phyloP scores from a whole-genome alignment of 2,329 filamentous ascomycete genomes.

The Botrytis porri region DNA sequence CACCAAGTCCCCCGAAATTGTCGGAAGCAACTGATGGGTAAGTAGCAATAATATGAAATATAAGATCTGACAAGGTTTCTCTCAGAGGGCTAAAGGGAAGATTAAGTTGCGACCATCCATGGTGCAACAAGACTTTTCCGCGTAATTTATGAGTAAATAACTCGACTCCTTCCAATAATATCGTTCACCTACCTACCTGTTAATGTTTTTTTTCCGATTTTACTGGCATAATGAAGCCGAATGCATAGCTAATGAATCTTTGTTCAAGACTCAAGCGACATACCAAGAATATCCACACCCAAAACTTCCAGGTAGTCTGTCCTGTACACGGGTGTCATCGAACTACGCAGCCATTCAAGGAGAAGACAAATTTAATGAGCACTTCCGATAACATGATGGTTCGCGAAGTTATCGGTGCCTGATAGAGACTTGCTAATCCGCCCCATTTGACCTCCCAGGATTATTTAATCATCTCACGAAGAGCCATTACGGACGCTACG shows the following conservation, averaged over 20 bases:
- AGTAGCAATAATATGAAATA: background rate
- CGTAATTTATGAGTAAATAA: background rate
- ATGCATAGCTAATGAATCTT: background rate
- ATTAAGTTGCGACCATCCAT: background rate
- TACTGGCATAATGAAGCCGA: background rate
- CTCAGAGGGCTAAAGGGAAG: background rate
- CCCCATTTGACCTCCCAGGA: background rate
- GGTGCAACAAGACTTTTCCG: background rate
- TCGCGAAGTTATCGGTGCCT: background rate
- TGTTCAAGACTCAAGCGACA: background rate
- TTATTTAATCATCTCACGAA: background rate
- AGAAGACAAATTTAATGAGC: background rate
- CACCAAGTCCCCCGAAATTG: too few species aligned
- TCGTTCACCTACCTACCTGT: background rate
- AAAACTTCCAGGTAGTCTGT: background rate
- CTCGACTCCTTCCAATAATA: background rate
- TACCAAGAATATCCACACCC: background rate
- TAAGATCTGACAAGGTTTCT: background rate
- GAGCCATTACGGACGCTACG: fast-evolving
- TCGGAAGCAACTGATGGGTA: background rate
- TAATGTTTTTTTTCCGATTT: too few species aligned
- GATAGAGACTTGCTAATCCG: background rate
- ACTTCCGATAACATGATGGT: background rate
- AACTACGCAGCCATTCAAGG: background rate
- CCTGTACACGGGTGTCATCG: background rate